Conservation (phyloP, 1,139 yeast genomes). For the Scheffersomyces segobiensis region DNA sequence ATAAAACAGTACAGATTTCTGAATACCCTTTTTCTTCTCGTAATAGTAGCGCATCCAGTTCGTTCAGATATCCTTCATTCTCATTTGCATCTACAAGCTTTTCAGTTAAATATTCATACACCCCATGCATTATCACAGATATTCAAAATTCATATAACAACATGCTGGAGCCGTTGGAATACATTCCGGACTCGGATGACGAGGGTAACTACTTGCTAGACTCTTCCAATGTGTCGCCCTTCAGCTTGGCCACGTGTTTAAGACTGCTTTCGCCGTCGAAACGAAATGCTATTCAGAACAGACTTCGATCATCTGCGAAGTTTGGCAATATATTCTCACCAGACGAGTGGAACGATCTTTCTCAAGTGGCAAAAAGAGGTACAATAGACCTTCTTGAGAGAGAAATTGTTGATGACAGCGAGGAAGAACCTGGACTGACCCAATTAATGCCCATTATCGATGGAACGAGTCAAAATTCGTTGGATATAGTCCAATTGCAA, state of each 20-base stretch:
- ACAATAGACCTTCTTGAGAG: background rate
- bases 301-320: background rate
- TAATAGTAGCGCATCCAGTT: background rate
- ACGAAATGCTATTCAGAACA: slow-evolving; percentile 3
- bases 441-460: background rate
- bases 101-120: background rate
- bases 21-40: background rate
- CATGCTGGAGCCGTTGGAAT: slow-evolving; percentile 7
- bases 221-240: slow-evolving; percentile 10
- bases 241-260: slow-evolving; percentile 8
- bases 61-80: background rate
- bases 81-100: background rate
- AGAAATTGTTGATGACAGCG: background rate
- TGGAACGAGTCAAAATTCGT: background rate
- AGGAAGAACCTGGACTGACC: background rate
- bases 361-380: background rate
- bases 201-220: slow-evolving; percentile 9
- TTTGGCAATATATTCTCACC: slow-evolving; percentile 4
- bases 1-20: background rate
- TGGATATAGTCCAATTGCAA: background rate
- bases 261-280: slow-evolving; percentile 5
- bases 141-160: background rate
- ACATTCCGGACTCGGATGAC: slow-evolving; percentile 17
- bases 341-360: slow-evolving; percentile 8
- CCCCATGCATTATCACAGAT: background rate